phyloP scores from a whole-genome alignment of 2,329 filamentous ascomycete genomes.

The Exophiala alcalophila region DNA sequence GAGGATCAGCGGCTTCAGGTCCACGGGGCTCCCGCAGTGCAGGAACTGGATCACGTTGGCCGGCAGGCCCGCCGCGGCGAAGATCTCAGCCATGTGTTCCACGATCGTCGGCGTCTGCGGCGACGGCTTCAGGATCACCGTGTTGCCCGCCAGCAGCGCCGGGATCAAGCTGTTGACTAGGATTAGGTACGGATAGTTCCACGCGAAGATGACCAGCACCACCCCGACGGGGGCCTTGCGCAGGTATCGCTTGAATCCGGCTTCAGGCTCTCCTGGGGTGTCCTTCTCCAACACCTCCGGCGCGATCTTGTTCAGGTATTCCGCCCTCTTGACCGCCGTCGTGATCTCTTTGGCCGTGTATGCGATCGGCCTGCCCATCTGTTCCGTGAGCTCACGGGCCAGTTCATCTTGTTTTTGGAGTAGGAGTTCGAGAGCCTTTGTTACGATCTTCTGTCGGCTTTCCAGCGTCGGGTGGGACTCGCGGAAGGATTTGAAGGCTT shows the following conservation, averaged over 20 bases:
- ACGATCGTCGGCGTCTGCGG: constrained; percentile 91
- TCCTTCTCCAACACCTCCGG: constrained; percentile 70
- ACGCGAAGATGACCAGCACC: constrained; percentile 85
- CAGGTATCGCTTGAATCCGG: constrained; percentile 87
- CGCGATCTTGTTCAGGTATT: constrained; percentile 82
- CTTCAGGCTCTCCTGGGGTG: constrained; percentile 76
- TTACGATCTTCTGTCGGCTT: constrained; percentile 76
- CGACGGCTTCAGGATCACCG: constrained; percentile 89
- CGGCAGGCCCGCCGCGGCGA: constrained; percentile 76
- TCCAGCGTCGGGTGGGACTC: constrained; percentile 72
- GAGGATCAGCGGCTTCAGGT: constrained; percentile 75
- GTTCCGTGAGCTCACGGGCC: constrained; percentile 79
- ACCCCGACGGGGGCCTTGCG: constrained; percentile 84
- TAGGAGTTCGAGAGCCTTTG: constrained; percentile 71
- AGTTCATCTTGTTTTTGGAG: constrained; percentile 72
- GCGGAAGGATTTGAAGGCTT: constrained; percentile 74
- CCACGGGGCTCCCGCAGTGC: constrained; percentile 75
- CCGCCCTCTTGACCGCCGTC: constrained; percentile 79
- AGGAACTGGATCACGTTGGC: constrained; percentile 85
- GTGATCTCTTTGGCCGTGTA: constrained; percentile 80
- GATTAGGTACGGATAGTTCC: constrained; percentile 97
- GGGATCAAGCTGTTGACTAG: constrained; percentile 90
- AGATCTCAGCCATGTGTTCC: constrained; percentile 75
- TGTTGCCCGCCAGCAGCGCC: constrained; percentile 85
- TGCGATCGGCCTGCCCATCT: constrained; percentile 91